A percentile compares a stretch with the other conserved stretches of the same genome.
Conservation (phyloP, 768 basidiomycete genomes). For the Leccinum fibrillosum region DNA sequence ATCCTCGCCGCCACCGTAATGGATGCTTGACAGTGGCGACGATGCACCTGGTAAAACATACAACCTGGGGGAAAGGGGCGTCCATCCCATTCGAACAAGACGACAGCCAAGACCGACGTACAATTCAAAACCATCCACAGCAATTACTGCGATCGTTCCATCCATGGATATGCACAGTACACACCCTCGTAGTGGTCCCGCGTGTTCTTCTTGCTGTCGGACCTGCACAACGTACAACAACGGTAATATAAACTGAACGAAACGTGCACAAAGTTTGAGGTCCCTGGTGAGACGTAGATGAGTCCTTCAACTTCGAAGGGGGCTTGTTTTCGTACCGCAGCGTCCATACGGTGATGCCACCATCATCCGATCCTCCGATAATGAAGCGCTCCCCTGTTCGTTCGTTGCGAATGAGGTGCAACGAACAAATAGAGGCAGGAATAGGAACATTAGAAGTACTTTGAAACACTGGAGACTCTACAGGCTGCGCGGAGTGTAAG, state of each 20-base stretch:
- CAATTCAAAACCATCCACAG: constrained; percentile 74
- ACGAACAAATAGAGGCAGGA: constrained; percentile 38
- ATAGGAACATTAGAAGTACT: constrained; percentile 47
- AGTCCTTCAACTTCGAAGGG: background rate
- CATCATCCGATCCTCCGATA: constrained; percentile 76
- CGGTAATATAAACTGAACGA: constrained; percentile 70
- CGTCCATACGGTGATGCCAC: constrained; percentile 73
- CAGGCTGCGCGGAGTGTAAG: constrained; percentile 3
- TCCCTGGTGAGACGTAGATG: constrained; percentile 38
- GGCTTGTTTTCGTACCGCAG: constrained; percentile 44
- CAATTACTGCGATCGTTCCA: constrained; percentile 82
- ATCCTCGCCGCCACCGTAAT: constrained; percentile 46
- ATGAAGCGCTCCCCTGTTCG: constrained; percentile 61
- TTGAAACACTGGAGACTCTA: constrained; percentile 18
- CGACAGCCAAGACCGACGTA: constrained; percentile 38
- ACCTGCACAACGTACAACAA: constrained; percentile 59
- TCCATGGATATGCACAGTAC: constrained; percentile 70
- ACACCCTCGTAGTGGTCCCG: constrained; percentile 62
- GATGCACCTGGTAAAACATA: constrained; percentile 80
- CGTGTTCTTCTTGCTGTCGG: constrained; percentile 39
- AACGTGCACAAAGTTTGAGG: constrained; percentile 63
- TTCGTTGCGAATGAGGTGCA: constrained; percentile 56
- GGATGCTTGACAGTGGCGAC: constrained; percentile 61
- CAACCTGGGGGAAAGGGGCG: constrained; percentile 43
- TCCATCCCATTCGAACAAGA: background rate